phyloP scores from a whole-genome alignment of 208 protist species.

The Acanthamoeba healyi region DNA sequence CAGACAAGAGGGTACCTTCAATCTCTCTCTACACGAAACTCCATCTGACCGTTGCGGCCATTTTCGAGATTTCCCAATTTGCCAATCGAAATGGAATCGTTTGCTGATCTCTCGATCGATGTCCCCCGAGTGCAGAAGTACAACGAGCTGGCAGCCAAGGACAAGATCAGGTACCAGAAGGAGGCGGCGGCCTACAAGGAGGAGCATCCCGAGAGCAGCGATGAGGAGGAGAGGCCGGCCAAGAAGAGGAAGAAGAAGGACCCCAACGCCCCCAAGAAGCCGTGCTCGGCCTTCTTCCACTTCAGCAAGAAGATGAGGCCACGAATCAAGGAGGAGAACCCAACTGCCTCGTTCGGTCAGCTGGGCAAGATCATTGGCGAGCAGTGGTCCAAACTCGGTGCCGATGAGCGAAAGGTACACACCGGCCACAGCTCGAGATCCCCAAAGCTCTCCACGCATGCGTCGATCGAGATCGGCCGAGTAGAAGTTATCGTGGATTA shows the following conservation, averaged over 20 bases:
- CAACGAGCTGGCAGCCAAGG: neutral
- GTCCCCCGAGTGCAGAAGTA: constrained; percentile 2
- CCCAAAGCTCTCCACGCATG: too few species aligned
- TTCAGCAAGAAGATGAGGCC: constrained; percentile 38
- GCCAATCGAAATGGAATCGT: neutral
- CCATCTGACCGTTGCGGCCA: too few species aligned
- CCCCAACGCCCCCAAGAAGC: constrained; percentile 51
- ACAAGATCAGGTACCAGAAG: constrained; percentile 6
- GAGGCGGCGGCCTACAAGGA: neutral
- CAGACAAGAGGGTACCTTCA: neutral
- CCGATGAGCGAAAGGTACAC: constrained; percentile 17
- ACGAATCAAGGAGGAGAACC: constrained; percentile 4
- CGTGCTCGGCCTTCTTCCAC: constrained; percentile 43
- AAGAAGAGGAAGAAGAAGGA: constrained; percentile 65
- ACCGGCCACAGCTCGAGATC: neutral
- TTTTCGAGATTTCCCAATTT: neutral
- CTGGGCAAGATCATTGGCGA: constrained; percentile 35
- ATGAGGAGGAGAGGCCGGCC: neutral
- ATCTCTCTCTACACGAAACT: too few species aligned
- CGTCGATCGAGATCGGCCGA: too few species aligned
- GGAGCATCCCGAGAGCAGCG: constrained; percentile 1
- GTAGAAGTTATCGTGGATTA: too few species aligned
- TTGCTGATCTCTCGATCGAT: neutral
- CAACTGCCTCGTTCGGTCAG: constrained; percentile 12
- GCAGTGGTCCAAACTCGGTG: neutral